A percentile compares a stretch with the other conserved stretches of the same genome.
Conservation (phyloP, 2,329 filamentous ascomycete genomes). For the Dendryphion nanum region DNA sequence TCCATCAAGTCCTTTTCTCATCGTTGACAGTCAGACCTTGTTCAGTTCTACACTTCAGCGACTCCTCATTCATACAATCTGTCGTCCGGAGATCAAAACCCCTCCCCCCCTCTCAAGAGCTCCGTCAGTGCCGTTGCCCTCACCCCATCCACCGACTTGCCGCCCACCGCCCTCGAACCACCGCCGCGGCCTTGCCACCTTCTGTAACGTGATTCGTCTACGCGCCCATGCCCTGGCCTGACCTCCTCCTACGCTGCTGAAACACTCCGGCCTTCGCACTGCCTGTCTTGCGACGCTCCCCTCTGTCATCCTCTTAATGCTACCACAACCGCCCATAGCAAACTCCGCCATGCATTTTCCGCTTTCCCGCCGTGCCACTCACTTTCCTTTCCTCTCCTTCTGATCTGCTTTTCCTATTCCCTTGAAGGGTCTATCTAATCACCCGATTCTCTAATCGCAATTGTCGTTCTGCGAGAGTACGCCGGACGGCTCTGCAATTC, state of each 20-base stretch:
- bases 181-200: constrained; percentile 7
- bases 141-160: no score
- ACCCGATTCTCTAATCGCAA: constrained; percentile 20
- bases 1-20: no score
- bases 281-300: constrained; percentile 31
- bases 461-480: constrained; percentile 34
- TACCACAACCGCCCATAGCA: constrained; percentile 23
- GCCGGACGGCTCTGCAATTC: constrained; percentile 38
- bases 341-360: constrained; percentile 22
- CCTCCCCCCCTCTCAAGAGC: no score
- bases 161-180: no score
- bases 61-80: no score
- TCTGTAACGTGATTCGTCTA: constrained; percentile 26
- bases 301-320: constrained; percentile 31
- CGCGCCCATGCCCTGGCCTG: no score
- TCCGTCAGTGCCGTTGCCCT: no score
- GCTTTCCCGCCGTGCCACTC: constrained; percentile 15
- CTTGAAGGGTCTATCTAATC: background rate
- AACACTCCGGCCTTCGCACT: constrained; percentile 31
- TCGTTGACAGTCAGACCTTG: no score
- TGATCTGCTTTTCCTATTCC: constrained; percentile 29
- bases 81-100: no score
- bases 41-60: no score
- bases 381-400: constrained; percentile 25
- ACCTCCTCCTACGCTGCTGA: constrained; percentile 33